phyloP scores from a whole-genome alignment of 768 basidiomycete species.

The Sarcodon aspratus region DNA sequence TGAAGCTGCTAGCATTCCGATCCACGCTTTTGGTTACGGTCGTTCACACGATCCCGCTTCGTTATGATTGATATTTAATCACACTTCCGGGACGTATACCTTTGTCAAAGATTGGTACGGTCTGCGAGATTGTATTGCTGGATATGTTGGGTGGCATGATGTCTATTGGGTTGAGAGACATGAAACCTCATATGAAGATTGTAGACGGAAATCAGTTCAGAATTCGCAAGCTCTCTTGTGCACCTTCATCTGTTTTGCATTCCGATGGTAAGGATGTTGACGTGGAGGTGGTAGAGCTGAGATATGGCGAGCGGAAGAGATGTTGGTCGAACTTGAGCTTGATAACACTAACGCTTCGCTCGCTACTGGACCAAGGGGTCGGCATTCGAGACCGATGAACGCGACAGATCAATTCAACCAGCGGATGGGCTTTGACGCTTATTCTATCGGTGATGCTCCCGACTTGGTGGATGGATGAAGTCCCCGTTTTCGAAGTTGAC shows the following conservation, averaged over 20 bases:
- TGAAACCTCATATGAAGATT: conserved; percentile 93
- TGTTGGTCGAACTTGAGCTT: conserved; percentile 92
- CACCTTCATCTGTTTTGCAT: conserved; percentile 74
- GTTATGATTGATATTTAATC: conserved; percentile 97
- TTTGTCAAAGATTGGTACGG: conserved; percentile 99
- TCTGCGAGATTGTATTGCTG: conserved; percentile 83
- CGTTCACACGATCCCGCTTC: conserved; percentile 96
- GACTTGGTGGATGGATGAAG: conserved; percentile 88
- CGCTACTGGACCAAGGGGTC: conserved; percentile 10
- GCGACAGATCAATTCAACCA: conserved; percentile 87
- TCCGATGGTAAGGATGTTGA: conserved; percentile 94
- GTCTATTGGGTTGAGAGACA: conserved; percentile 84
- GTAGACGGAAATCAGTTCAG: conserved; percentile 86
- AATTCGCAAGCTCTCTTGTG: conserved; percentile 90
- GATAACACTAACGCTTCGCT: conserved; percentile 49
- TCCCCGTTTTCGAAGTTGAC: conserved; percentile 92
- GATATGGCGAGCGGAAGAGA: conserved; percentile 95
- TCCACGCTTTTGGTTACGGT: conserved; percentile 95
- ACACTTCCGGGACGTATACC: conserved; percentile 94
- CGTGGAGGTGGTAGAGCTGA: conserved; percentile 86
- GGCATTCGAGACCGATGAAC: conserved; percentile 32
- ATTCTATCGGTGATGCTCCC: conserved; percentile 57
- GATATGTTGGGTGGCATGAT: conserved; percentile 95
- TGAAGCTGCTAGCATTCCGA: conserved; percentile 93
- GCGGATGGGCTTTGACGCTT: conserved; percentile 70